Evolutionary conservation across 176 grass and related monocot species (phyloP).

Genomic region (Luzula sylvatica): DNA sequence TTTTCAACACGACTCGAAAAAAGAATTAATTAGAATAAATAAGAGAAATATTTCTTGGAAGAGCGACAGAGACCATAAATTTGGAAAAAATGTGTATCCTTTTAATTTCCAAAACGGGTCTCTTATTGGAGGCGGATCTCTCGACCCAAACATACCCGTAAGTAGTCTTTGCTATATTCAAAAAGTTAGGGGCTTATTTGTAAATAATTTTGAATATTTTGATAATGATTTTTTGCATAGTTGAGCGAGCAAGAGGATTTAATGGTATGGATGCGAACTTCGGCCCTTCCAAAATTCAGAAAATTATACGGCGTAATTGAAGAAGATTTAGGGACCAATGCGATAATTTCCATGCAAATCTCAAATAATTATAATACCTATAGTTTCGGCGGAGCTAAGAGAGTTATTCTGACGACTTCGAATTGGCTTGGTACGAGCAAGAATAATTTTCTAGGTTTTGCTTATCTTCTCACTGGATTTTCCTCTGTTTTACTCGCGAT

Average conservation of each 20-base stretch:
- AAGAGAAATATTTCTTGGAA: conserved; percentile 84
- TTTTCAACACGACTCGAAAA: conserved; percentile 35
- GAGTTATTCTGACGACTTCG: conserved; percentile 57
- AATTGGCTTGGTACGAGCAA: conserved; percentile 70
- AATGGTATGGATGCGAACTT: conserved; percentile 83
- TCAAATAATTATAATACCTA: conserved; percentile 91
- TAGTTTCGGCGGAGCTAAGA: conserved; percentile 76
- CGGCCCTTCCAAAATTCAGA: conserved; percentile 82
- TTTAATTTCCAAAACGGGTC: conserved; percentile 95
- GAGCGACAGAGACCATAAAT: conserved; percentile 77
- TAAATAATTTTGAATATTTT: no score
- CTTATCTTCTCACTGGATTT: conserved; percentile 53
- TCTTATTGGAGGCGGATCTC: conserved; percentile 74
- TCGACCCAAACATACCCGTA: conserved; percentile 64
- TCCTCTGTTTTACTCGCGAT: conserved; percentile 58
- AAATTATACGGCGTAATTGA: conserved; percentile 85
- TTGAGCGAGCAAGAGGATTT: conserved; percentile 89
- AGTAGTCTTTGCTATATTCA: conserved; percentile 25
- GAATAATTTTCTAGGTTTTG: conserved; percentile 83
- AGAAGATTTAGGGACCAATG: conserved; percentile 48
- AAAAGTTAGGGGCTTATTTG: no score
- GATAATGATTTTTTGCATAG: conserved; percentile 26
- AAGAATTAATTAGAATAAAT: conserved; percentile 38
- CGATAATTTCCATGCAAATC: conserved; percentile 48
- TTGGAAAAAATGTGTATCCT: conserved; percentile 87